These are phyloP conservation scores for Monilinia laxa DNA, from an alignment of 2,329 filamentous ascomycete species.

Conservation along the genomic window DNA sequence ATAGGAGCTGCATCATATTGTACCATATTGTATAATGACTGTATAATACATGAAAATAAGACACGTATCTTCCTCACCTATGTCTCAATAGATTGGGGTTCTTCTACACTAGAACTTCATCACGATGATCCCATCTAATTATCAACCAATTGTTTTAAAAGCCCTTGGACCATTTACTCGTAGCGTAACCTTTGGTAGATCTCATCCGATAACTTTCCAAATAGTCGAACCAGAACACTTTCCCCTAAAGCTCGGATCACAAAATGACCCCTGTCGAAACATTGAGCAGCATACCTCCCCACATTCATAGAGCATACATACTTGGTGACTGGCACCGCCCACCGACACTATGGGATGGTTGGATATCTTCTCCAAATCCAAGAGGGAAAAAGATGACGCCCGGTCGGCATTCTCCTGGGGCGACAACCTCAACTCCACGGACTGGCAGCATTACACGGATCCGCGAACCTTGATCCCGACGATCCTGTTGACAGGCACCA, in stretches of 20 bases:
- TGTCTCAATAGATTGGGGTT: no score
- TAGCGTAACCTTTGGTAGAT: background rate
- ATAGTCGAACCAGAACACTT: background rate
- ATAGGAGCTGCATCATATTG: constrained; percentile 9
- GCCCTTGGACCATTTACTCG: background rate
- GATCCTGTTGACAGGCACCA: constrained; percentile 54
- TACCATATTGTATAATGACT: constrained; percentile 8
- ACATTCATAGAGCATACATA: background rate
- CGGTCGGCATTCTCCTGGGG: constrained; percentile 44
- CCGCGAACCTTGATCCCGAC: constrained; percentile 55
- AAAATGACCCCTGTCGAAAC: constrained; percentile 11
- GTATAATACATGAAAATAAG: background rate
- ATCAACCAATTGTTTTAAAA: background rate
- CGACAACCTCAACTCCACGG: constrained; percentile 47
- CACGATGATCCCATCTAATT: background rate
- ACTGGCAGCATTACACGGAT: constrained; percentile 56
- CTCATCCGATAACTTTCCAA: constrained; percentile 10
- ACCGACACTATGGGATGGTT: constrained; percentile 49
- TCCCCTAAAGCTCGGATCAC: constrained; percentile 17
- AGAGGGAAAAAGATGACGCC: constrained; percentile 36
- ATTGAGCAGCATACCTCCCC: constrained; percentile 10
- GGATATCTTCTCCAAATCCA: constrained; percentile 44
- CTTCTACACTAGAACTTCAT: background rate
- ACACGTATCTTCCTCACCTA: no score
- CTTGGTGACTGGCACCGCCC: constrained; percentile 18